These are phyloP conservation scores for Pleodorina starrii DNA, from an alignment of 139 green algal genomes.

Conservation along the genomic window DNA sequence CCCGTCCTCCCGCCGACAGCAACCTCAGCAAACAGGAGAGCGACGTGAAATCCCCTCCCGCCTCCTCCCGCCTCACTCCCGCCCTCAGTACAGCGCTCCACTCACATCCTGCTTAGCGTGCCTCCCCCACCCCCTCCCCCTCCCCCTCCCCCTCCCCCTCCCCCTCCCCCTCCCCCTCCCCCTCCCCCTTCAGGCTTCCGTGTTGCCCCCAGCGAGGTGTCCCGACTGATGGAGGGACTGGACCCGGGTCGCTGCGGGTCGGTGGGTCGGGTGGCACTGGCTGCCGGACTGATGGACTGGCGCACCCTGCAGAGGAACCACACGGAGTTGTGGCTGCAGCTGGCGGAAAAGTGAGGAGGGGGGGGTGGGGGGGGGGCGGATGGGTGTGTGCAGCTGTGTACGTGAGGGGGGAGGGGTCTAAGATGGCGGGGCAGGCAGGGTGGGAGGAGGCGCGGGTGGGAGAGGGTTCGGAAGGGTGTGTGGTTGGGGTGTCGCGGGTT, in stretches of 20 bases:
- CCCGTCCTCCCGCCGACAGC: too few relatives aligned
- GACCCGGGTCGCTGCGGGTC: slow-evolving; percentile 50
- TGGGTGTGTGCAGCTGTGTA: too few relatives aligned
- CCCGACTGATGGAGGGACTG: slow-evolving; percentile 54
- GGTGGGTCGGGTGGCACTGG: slow-evolving; percentile 49
- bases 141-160: neutral
- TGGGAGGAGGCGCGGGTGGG: neutral
- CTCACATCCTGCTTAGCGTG: neutral
- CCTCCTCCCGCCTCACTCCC: too few relatives aligned
- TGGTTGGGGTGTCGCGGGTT: too few relatives aligned
- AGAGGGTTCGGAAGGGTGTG: too few relatives aligned
- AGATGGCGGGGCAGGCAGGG: neutral
- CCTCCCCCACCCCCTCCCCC: too few relatives aligned
- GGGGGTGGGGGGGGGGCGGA: neutral
- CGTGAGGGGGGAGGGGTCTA: too few relatives aligned
- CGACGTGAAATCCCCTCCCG: too few relatives aligned
- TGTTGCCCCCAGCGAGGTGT: slow-evolving; percentile 55
- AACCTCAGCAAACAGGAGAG: too few relatives aligned
- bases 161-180: neutral
- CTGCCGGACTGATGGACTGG: slow-evolving; percentile 73
- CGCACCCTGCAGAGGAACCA: slow-evolving; percentile 64
- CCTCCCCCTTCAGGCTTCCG: slow-evolving; percentile 43
- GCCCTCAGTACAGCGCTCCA: neutral
- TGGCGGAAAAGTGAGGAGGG: slow-evolving; percentile 45
- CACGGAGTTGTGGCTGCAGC: slow-evolving; percentile 81